Evolutionary conservation across 768 basidiomycete species (phyloP).

Genomic region (Lactarius deliciosus): DNA sequence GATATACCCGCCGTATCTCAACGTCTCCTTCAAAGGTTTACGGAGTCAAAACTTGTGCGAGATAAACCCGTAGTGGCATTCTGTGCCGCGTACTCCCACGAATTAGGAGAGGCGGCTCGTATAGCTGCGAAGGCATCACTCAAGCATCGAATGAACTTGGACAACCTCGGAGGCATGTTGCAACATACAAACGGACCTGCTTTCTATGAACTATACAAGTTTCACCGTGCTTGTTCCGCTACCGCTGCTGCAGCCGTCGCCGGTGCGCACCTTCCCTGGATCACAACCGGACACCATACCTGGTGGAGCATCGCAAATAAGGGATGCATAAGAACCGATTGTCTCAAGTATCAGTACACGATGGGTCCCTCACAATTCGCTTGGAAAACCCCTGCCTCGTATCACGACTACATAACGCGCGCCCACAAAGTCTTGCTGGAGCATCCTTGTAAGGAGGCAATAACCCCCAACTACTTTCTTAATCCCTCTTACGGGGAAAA

Average conservation of each 20-base stretch:
- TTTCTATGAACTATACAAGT: slow-evolving; percentile 1
- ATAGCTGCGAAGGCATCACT: slow-evolving; percentile 17
- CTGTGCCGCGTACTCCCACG: background rate
- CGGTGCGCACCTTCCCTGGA: background rate
- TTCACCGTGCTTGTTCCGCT: slow-evolving; percentile 12
- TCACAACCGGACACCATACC: background rate
- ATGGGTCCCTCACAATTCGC: background rate
- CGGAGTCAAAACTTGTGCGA: background rate
- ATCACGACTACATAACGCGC: background rate
- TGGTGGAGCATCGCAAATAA: background rate
- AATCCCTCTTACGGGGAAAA: background rate
- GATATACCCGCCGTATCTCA: background rate
- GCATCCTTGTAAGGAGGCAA: background rate
- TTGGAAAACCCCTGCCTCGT: background rate
- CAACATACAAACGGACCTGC: background rate
- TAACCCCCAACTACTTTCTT: background rate
- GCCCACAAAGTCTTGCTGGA: background rate
- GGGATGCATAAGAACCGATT: no score
- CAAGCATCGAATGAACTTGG: background rate
- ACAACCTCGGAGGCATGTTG: slow-evolving; percentile 1
- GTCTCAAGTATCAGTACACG: background rate
- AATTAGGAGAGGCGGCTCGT: background rate
- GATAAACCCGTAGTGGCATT: background rate
- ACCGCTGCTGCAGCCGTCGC: background rate
- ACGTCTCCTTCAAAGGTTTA: background rate